phyloP scores from a whole-genome alignment of 2,329 filamentous ascomycete species.

The Sporothrix variecibatus region DNA sequence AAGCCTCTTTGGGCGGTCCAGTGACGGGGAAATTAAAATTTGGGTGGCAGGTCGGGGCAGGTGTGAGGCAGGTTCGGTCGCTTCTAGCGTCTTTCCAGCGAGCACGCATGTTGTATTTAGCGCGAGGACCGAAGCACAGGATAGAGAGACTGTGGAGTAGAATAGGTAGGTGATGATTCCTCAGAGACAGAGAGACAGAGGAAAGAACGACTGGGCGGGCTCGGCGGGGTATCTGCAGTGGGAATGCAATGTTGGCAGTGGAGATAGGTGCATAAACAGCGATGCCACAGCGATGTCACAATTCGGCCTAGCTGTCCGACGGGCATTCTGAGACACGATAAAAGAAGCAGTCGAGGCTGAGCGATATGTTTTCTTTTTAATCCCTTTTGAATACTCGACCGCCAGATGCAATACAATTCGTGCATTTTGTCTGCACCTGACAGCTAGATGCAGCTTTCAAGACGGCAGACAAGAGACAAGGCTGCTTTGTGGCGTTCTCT shows the following conservation, averaged over 20 bases:
- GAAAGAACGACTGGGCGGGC: not conserved
- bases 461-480: constrained; percentile 5
- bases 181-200: not conserved
- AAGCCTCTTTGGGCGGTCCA: not conserved
- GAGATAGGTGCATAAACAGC: not conserved
- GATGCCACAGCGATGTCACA: not conserved
- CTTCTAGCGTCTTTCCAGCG: constrained; percentile 15
- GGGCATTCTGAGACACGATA: not conserved
- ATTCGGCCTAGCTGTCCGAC: not conserved
- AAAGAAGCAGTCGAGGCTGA: not conserved
- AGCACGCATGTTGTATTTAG: constrained; percentile 1
- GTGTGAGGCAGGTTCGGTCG: not conserved
- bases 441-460: not conserved
- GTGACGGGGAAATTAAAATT: constrained; percentile 8
- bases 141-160: not conserved
- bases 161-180: constrained; percentile 13
- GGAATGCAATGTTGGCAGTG: not conserved
- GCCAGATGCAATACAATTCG: not conserved
- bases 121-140: constrained; percentile 5
- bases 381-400: not conserved
- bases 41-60: not conserved
- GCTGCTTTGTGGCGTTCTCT: not conserved
- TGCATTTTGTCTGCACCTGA: not conserved
- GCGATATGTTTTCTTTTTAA: not conserved
- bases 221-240: constrained; percentile 2